Base-by-base conservation (phyloP, 192 early-diverging fungal genomes). In the Phlyctochytrium arcticum region DNA sequence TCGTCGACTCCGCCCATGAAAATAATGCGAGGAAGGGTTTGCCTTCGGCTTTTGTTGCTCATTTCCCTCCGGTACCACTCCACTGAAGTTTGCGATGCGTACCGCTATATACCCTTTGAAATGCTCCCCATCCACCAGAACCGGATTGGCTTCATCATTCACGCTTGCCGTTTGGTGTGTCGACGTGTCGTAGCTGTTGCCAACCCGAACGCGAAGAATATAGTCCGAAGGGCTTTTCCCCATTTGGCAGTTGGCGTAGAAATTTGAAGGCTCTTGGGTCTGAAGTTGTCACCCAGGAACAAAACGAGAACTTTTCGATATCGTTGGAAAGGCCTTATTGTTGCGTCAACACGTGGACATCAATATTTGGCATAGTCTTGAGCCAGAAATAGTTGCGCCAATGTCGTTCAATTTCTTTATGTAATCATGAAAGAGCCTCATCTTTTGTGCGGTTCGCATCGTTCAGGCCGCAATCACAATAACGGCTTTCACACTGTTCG, bases 131-230 rank as follows among this genome's bases (percentile, higher is more conserved):
- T 78, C 57, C 29, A 78, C 64, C 3, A 63, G 47, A 9, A 72
- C 9, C n/a, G 76, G 76, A 37, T 49, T 73, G 12, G 46, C n/a
- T 42, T 78, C 76, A 33, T 78, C 74, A 34, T 78, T 78, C 12
- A 77, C 74, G 39, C 42, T 26, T 27, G 73, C 57, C 19, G 53
- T 27, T 17, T 68, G 56, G 48, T 64, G 64, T 1, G 21, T 33
- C 0, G 76, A 4, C n/a, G 53, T 33, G 19, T 73, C 62, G 55
- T 64, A 71, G 26, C 29, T 23, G 0, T 74, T 30, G 17, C 76
- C 76, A 12, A 58, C 72, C 3, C 49, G 30, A 8, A 78, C 50
- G 4, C 70, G 35, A 12, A 78, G 48, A 27, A 76, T 60, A 42
- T 72, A 72, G 36, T 76, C 76, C 6, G 49, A 8, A 17, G 59